Percentiles rank a stretch among this genome's conserved stretches.
These are phyloP conservation scores for Aquilaria yunnanensis DNA, from an alignment of 345 rosid species.

Conservation along the genomic window DNA sequence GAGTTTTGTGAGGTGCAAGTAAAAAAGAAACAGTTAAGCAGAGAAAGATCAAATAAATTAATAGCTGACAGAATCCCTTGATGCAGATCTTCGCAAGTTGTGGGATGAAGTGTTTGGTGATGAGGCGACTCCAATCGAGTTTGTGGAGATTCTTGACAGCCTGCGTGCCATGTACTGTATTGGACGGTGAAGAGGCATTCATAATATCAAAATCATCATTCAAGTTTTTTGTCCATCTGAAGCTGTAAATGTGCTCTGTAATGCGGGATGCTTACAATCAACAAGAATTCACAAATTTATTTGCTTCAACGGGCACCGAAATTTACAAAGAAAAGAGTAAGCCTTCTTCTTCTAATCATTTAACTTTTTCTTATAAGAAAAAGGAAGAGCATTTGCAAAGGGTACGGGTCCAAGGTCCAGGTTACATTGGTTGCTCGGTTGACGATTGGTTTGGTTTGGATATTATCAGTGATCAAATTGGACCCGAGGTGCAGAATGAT, in stretches of 20 bases:
- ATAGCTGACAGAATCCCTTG: conserved; percentile 18
- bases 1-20: too few relatives aligned
- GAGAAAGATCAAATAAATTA: background rate
- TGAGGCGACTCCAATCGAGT: conserved; percentile 54
- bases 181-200: conserved; percentile 15
- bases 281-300: too few relatives aligned
- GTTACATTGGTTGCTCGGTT: too few relatives aligned
- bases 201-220: background rate
- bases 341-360: background rate
- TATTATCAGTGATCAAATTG: too few relatives aligned
- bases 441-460: too few relatives aligned
- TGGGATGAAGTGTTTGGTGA: conserved; percentile 68
- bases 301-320: too few relatives aligned
- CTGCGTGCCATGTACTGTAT: conserved; percentile 47
- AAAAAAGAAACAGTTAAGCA: too few relatives aligned
- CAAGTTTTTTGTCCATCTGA: too few relatives aligned
- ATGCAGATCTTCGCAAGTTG: conserved; percentile 60
- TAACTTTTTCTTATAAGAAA: background rate
- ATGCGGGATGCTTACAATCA: too few relatives aligned
- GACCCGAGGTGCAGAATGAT: too few relatives aligned
- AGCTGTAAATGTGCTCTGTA: background rate
- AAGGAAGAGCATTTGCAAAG: background rate
- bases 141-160: conserved; percentile 53
- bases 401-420: too few relatives aligned
- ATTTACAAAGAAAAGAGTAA: background rate